Evolutionary conservation across 2,329 filamentous ascomycete species (phyloP), one percentile per base, ranked within the genome.

Genomic region (Fusarium nematophilum): DNA sequence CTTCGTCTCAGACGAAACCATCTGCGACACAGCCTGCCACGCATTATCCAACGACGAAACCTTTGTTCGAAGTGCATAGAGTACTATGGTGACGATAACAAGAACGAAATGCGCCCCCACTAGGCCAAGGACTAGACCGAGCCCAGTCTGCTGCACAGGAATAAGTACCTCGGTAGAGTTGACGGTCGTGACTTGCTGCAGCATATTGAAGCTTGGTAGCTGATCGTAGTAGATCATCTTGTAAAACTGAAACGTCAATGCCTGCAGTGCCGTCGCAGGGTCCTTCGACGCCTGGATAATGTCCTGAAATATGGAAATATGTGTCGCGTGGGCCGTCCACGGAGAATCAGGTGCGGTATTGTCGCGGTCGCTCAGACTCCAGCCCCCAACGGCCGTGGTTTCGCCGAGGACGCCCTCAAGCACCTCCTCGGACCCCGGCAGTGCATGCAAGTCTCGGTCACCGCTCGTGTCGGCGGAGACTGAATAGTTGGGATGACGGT

Each of bases 221-320:
- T 44, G 43, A 6, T 61, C 45, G 13, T 52, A 34, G 31, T 49
- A 54, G 1, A 46, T 27, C 52, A 46, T 46, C 18, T 48, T 27
- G 4, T 61, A 30, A 6, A 60, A 38, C 8, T 37, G 29, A n/a
- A 55, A 53, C 2, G 25, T 34, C 5, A 51, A 18, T 0, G 39
- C 44, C 6, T 42, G 37, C 7, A 50, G n/a, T 3, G 47, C 51
- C 2, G 27, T 29, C 0, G 50, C 36, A 2, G 37, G 33, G 3
- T 53, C 23, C 0, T 9, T 23, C 3, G 44, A 59, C 6, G 9
- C 13, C 14, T 36, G 21, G 3, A 48, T 15, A 14, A 57, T 60
- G 2, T 26, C 40, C 21, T 42, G 55, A 5, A 63, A 46, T 1
- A 56, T 21, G 5, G 50, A 21, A 0, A 48, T 17, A 23, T 57